These are phyloP conservation scores for Ophiocordyceps unilateralis DNA, from an alignment of 2,329 filamentous ascomycete genomes.

Conservation along the genomic window DNA sequence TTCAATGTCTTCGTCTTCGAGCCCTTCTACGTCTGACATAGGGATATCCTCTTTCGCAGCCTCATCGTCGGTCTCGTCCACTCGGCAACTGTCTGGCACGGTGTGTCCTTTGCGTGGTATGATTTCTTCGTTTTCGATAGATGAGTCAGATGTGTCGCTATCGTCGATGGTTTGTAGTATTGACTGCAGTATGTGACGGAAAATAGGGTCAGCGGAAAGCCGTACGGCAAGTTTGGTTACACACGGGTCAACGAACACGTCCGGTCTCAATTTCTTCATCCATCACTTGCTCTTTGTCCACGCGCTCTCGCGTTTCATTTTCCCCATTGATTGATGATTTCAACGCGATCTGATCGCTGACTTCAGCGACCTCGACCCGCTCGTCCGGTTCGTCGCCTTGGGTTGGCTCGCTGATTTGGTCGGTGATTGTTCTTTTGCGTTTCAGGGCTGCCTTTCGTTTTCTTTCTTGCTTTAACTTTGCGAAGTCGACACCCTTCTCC, in stretches of 20 bases:
- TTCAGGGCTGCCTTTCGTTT: conserved; percentile 26
- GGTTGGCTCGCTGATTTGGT: conserved; percentile 14
- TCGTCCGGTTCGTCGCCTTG: conserved; percentile 15
- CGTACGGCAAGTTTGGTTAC: not conserved
- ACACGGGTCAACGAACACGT: not conserved
- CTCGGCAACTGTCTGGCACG: conserved; percentile 12
- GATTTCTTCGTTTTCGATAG: conserved; percentile 61
- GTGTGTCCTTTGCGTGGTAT: conserved; percentile 7
- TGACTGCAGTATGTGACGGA: conserved; percentile 15
- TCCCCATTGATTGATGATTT: conserved; percentile 17
- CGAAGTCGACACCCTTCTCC: conserved; percentile 35
- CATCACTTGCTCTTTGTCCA: not conserved
- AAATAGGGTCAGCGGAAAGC: not conserved
- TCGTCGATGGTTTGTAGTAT: conserved; percentile 41
- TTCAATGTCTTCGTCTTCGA: conserved; percentile 63
- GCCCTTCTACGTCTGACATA: conserved; percentile 69
- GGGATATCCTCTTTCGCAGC: conserved; percentile 78
- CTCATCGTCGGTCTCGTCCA: conserved; percentile 45
- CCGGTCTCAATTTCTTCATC: not conserved
- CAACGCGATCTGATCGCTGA: not conserved
- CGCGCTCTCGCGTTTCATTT: conserved; percentile 14
- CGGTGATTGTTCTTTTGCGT: conserved; percentile 7
- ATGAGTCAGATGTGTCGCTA: conserved; percentile 48
- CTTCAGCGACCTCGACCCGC: not conserved
- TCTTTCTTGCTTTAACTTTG: conserved; percentile 32